phyloP scores from a whole-genome alignment of 1,284 basidiomycete genomes.

The Rhodotorula sp. region DNA sequence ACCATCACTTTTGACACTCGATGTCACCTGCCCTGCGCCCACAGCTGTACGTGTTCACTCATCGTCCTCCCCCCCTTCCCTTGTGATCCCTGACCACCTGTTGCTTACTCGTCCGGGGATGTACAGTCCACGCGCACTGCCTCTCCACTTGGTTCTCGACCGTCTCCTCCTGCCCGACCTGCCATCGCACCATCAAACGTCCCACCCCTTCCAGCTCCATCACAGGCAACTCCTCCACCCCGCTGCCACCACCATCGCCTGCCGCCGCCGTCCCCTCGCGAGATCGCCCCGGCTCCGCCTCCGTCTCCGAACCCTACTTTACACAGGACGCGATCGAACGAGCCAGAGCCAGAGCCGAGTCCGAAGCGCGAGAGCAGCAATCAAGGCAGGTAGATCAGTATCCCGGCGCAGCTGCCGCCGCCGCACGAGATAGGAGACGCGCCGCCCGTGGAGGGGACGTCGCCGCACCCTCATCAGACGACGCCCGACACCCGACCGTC shows the following conservation, averaged over 20 bases:
- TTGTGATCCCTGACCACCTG: too few species aligned
- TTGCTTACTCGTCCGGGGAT: too few species aligned
- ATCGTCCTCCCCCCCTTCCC: not conserved
- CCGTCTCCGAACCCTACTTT: not conserved
- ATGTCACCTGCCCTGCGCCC: conserved; percentile 2
- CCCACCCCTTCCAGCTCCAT: not conserved
- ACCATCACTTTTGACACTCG: not conserved
- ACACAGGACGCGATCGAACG: not conserved
- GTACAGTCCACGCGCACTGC: conserved; percentile 18
- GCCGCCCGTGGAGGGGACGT: too few species aligned
- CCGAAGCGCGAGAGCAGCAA: not conserved
- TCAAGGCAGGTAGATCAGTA: not conserved
- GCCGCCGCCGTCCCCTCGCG: not conserved
- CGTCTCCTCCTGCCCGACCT: conserved; percentile 20
- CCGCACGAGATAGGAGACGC: not conserved
- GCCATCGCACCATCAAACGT: not conserved
- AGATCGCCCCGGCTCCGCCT: not conserved
- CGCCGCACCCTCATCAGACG: too few species aligned
- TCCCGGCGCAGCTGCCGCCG: not conserved
- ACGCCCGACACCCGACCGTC: too few species aligned
- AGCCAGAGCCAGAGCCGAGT: not conserved
- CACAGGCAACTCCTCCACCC: too few species aligned
- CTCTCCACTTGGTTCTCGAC: conserved; percentile 14
- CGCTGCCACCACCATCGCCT: not conserved
- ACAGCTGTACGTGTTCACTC: conserved; percentile 3